A percentile compares a stretch with the other conserved stretches of the same genome.
Evolutionary conservation across 2,329 filamentous ascomycete genomes (phyloP).

Genomic region (Fusarium pseudograminearum): DNA sequence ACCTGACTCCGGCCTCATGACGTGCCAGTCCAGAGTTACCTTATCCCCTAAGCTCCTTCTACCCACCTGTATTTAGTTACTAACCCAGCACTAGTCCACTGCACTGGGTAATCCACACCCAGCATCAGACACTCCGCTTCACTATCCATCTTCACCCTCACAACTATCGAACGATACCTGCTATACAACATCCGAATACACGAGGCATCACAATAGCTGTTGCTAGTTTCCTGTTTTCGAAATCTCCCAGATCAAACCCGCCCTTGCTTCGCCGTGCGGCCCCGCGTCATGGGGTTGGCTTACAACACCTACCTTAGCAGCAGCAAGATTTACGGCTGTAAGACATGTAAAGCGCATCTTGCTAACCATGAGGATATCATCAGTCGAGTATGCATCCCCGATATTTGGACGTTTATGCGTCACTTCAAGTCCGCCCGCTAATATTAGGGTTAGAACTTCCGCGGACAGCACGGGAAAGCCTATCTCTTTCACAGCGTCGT

Average conservation of each 20-base stretch:
- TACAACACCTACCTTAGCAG: conserved; percentile 94
- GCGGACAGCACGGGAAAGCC: conserved; percentile 97
- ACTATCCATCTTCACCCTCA: conserved; percentile 20
- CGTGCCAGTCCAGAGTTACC: conserved; percentile 15
- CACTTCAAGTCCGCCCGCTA: conserved; percentile 5
- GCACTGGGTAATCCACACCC: conserved; percentile 5
- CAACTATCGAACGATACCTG: conserved; percentile 4
- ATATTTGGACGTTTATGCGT: background rate
- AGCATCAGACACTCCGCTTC: conserved; percentile 12
- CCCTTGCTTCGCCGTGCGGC: conserved; percentile 9
- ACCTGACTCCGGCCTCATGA: conserved; percentile 43
- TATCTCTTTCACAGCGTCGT: conserved; percentile 96
- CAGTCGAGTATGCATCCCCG: conserved; percentile 74
- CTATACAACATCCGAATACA: background rate
- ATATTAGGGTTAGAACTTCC: conserved; percentile 79
- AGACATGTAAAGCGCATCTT: conserved; percentile 94
- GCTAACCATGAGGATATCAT: conserved; percentile 97
- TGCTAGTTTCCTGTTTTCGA: background rate
- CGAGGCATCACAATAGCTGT: background rate
- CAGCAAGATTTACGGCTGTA: conserved; percentile 91
- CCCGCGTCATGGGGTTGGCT: conserved; percentile 78
- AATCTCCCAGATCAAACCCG: background rate
- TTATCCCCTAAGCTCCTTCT: background rate
- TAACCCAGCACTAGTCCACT: background rate
- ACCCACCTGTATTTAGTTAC: background rate